Conservation (phyloP, 2,329 filamentous ascomycete genomes). For the Xylariaceae sp. region DNA sequence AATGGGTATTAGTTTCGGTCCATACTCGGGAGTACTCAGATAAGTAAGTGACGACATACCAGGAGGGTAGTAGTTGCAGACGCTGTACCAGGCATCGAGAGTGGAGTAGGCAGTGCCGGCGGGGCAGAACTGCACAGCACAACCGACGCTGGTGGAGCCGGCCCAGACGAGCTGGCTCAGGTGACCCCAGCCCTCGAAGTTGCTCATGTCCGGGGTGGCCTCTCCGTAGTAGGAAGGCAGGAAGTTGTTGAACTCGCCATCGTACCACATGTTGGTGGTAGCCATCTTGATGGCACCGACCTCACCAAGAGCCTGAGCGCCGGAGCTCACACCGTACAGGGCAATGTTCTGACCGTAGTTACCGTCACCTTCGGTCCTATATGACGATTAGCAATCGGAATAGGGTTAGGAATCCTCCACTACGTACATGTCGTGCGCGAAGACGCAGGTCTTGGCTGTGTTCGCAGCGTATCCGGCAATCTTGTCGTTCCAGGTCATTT, state of each 20-base stretch:
- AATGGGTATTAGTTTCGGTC: neutral
- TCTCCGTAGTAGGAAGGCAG: slow-evolving; percentile 54
- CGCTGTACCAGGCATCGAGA: slow-evolving; percentile 65
- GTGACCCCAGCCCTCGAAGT: slow-evolving; percentile 67
- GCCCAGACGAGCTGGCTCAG: slow-evolving; percentile 74
- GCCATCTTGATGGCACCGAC: slow-evolving; percentile 57
- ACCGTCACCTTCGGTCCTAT: slow-evolving; percentile 51
- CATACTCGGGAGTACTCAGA: no score
- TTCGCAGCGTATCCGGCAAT: slow-evolving; percentile 59
- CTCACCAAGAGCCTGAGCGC: slow-evolving; percentile 42
- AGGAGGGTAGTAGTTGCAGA: slow-evolving; percentile 78
- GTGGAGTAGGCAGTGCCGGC: slow-evolving; percentile 41
- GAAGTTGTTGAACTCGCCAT: slow-evolving; percentile 62
- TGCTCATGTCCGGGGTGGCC: slow-evolving; percentile 52
- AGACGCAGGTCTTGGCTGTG: slow-evolving; percentile 63
- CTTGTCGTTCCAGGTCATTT: slow-evolving; percentile 59
- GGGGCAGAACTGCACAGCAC: slow-evolving; percentile 52
- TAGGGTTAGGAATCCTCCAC: slow-evolving; percentile 30
- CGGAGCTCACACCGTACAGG: slow-evolving; percentile 44
- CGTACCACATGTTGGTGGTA: slow-evolving; percentile 85
- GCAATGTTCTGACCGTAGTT: slow-evolving; percentile 92
- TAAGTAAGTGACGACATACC: slow-evolving; percentile 49
- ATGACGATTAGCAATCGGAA: slow-evolving; percentile 31
- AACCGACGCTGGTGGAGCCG: slow-evolving; percentile 56
- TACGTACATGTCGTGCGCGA: slow-evolving; percentile 67